A percentile compares a stretch with the other conserved stretches of the same genome.
These are phyloP conservation scores for Candolleomyces eurysporus DNA, from an alignment of 768 basidiomycete species.

Conservation along the genomic window DNA sequence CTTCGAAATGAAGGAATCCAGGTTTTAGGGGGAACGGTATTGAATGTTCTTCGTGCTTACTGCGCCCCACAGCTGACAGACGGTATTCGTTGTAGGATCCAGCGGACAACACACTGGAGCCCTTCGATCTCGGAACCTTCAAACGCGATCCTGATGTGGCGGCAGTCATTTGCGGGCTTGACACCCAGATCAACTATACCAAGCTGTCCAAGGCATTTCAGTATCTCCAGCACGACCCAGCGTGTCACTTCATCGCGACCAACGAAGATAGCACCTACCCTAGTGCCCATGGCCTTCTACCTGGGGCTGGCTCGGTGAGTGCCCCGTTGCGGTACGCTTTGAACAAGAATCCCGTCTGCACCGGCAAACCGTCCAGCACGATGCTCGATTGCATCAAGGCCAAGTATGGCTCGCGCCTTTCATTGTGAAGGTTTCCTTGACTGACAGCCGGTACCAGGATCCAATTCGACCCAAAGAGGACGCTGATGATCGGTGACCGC, in stretches of 20 bases:
- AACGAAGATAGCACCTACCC: conserved; percentile 95
- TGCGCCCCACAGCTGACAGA: conserved; percentile 1
- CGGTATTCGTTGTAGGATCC: conserved; percentile 59
- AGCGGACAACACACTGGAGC: conserved; percentile 70
- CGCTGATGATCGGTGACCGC: conserved; percentile 96
- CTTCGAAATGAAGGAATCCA: conserved; percentile 81
- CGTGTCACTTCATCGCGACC: conserved; percentile 83
- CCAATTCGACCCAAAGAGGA: conserved; percentile 78
- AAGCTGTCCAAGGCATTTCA: conserved; percentile 92
- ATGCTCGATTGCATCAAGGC: conserved; percentile 93
- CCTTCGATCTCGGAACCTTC: conserved; percentile 41
- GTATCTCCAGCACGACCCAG: conserved; percentile 79
- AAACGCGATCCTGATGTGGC: conserved; percentile 67
- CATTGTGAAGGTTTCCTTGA: conserved; percentile 7
- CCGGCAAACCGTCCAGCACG: conserved; percentile 87
- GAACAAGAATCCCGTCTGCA: conserved; percentile 67
- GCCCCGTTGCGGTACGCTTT: conserved; percentile 78
- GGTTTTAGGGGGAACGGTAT: conserved; percentile 81
- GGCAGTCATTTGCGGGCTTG: conserved; percentile 95
- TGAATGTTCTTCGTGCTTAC: conserved; percentile 5
- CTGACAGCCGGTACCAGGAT: conserved; percentile 47
- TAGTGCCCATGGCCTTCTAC: conserved; percentile 64
- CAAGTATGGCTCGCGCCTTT: conserved; percentile 31
- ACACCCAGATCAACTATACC: conserved; percentile 85
- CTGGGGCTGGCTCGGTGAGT: conserved; percentile 82